A percentile compares a stretch with the other conserved stretches of the same genome.
Evolutionary conservation across 192 early-diverging fungal genomes (phyloP).

Genomic region (Linnemannia exigua): DNA sequence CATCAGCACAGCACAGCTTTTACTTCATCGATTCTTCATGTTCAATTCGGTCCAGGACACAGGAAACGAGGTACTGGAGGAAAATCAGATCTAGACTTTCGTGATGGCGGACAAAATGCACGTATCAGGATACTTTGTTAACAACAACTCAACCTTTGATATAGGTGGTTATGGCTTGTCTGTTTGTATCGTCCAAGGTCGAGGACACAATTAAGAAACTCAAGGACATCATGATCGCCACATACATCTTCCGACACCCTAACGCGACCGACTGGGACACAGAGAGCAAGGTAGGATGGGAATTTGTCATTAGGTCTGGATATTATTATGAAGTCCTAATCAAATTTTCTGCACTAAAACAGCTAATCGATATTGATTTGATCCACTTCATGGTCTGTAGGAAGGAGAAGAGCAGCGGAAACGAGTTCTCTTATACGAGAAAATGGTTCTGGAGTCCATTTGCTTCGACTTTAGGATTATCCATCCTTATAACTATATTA

Average conservation of each 20-base stretch:
- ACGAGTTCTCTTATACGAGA: conserved; percentile 75
- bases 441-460: conserved; percentile 80
- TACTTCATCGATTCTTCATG: conserved; percentile 70
- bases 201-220: conserved; percentile 90
- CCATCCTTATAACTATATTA: conserved; percentile 77
- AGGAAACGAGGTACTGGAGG: conserved; percentile 57
- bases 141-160: neutral
- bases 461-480: conserved; percentile 86
- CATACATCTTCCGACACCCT: conserved; percentile 66
- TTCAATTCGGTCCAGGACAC: conserved; percentile 65
- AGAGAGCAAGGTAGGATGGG: conserved; percentile 61
- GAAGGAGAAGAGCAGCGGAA: conserved; percentile 77
- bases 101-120: neutral
- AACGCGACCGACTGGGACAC: conserved; percentile 66
- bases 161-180: conserved; percentile 67
- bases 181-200: conserved; percentile 89
- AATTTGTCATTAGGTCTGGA: neutral
- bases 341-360: neutral
- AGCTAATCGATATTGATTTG: neutral
- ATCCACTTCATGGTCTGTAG: conserved; percentile 25
- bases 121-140: neutral
- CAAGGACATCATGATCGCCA: conserved; percentile 81
- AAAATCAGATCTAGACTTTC: neutral
- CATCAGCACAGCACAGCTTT: conserved; percentile 68
- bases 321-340: neutral